Base-by-base conservation (phyloP, 176 grass and related monocot genomes). In the Saccharum spontaneum region DNA sequence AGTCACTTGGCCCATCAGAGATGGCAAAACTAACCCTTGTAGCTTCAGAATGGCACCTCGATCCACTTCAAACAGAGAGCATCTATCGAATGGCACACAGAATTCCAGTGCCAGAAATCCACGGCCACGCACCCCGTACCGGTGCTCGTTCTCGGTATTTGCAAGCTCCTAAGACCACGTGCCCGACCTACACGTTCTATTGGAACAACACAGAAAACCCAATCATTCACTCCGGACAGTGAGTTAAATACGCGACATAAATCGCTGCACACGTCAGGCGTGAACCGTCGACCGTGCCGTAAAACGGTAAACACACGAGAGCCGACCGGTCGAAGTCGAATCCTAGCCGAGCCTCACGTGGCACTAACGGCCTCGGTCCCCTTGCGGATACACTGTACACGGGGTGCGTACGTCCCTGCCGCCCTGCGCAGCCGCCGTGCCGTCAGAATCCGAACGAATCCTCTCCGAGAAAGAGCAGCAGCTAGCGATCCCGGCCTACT, bases 251-350 rank as follows among this genome's bases (percentile, higher is more conserved):
- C 69, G 43, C 30, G 87, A 69, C 82, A 89, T 85, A 81, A 85
- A 89, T 89, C 60, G 69, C 62, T 28, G 87, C 87, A 89, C 87
- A 61, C 87, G 62, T 39, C 8, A 69, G 70, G 87, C 82, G 87
- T 79, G 57, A 61, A 10, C 55, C n/a, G 0, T 1, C 57, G 4
- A 11, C 67, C 36, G 67, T 69, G 67, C 67, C 67, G 67, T 70
- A 70, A 40, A 70, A 70, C 67, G 18, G 67, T 40, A 69, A 69
- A 40, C 38, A 39, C 67, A 39, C 17, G 34, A 20, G 67, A 24
- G 9, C 65, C 5, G 18, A 40, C 36, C 34, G 34, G 34, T 10
- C 36, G 8, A 69, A 10, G 18, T 60, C 55, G 55, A 57, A 57
- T 57, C 54, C 54, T n/a, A 22, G 18, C 54, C 12, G 14, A 22